These are phyloP conservation scores for Lodderomyces elongisporus DNA, from an alignment of 1,139 yeast species.

Conservation along the genomic window DNA sequence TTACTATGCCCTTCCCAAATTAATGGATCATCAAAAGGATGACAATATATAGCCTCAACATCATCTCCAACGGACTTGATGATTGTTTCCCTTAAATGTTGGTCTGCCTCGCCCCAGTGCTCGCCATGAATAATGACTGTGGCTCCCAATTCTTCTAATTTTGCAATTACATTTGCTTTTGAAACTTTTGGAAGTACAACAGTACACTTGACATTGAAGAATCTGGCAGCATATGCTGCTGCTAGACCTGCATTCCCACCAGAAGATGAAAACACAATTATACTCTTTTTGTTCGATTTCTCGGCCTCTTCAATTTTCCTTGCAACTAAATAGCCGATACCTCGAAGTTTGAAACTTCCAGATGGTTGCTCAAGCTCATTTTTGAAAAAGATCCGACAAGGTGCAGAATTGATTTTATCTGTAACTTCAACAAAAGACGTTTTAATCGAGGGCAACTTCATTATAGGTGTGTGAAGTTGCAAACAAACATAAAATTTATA, in stretches of 20 bases:
- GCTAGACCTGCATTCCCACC: conserved; percentile 48
- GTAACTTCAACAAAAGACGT: conserved; percentile 39
- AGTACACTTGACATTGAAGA: conserved; percentile 27
- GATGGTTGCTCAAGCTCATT: conserved; percentile 40
- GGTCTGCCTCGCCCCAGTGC: conserved; percentile 37
- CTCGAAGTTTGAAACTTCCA: conserved; percentile 38
- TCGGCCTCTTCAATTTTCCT: conserved; percentile 18
- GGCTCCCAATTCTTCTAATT: conserved; percentile 25
- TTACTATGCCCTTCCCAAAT: conserved; percentile 40
- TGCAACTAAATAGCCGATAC: conserved; percentile 32
- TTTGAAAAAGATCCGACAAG: conserved; percentile 44
- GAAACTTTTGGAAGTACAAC: conserved; percentile 34
- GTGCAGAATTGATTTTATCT: conserved; percentile 25
- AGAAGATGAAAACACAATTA: conserved; percentile 36
- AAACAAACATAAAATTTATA: too few species aligned
- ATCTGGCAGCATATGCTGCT: conserved; percentile 34
- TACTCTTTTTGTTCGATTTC: conserved; percentile 13
- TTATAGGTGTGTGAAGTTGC: too few species aligned
- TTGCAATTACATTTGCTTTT: conserved; percentile 22
- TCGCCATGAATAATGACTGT: conserved; percentile 28
- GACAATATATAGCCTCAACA: conserved; percentile 31
- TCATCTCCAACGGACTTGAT: conserved; percentile 13
- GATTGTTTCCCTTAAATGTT: conserved; percentile 20
- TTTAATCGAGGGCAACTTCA: conserved; percentile 10
- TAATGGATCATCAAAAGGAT: conserved; percentile 36